phyloP scores from a whole-genome alignment of 371 early-diverging fungal species.

The Mucor circinelloides region DNA sequence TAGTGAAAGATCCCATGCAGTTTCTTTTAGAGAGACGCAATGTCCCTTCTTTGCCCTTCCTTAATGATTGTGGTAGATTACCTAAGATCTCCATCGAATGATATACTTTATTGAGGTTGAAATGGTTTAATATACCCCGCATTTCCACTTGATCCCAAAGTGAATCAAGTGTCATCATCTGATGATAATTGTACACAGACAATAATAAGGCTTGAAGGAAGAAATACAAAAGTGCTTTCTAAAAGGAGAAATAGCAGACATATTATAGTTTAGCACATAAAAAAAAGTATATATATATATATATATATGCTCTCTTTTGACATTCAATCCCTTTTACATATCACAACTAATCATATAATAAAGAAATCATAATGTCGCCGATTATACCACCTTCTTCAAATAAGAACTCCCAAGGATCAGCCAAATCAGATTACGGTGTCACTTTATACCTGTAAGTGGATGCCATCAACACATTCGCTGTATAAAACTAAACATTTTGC shows the following conservation, averaged over 20 bases:
- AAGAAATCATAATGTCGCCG: constrained; percentile 1
- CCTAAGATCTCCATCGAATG: too few relatives aligned
- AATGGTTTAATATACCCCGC: background rate
- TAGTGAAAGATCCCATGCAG: background rate
- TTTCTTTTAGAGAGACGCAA: background rate
- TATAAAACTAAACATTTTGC: background rate
- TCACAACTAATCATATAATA: too few relatives aligned
- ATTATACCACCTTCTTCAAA: constrained; percentile 7
- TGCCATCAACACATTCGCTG: background rate
- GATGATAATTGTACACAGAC: background rate
- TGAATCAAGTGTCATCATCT: background rate
- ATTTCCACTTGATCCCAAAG: background rate
- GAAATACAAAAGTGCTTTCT: background rate
- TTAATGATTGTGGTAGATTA: too few relatives aligned
- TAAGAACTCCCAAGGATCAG: background rate
- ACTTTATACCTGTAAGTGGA: constrained; percentile 29
- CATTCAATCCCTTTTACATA: too few relatives aligned
- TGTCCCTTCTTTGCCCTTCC: background rate
- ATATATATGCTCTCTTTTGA: background rate
- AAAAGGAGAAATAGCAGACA: background rate
- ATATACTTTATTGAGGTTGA: background rate
- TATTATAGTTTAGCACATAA: background rate
- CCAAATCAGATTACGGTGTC: constrained; percentile 34
- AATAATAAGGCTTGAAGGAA: background rate
- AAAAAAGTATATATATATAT: background rate